Percentiles rank a stretch among this genome's conserved stretches.
phyloP scores from a whole-genome alignment of 139 green algal species.

The Limnomonas spitsbergensis region DNA sequence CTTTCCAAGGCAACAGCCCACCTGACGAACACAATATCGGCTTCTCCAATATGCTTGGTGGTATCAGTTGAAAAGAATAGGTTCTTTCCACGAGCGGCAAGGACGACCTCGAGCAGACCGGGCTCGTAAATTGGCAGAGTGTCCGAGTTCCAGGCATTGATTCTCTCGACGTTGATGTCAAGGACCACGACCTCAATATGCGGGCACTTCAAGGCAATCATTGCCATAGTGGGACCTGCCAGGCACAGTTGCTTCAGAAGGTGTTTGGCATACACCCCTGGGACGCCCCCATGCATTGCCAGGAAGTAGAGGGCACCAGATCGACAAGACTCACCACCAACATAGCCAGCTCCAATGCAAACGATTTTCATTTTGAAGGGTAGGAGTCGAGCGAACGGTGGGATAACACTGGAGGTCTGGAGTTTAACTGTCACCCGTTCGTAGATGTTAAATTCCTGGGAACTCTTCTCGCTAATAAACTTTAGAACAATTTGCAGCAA shows the following conservation, averaged over 20 bases:
- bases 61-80: no score
- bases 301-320: neutral
- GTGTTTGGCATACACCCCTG: neutral
- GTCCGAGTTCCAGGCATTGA: constrained; percentile 91
- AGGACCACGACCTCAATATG: constrained; percentile 87
- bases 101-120: constrained; percentile 90
- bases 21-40: constrained; percentile 96
- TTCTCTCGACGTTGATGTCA: constrained; percentile 61
- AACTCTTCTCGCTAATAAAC: no score
- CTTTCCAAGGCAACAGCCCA: no score
- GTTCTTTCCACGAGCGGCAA: constrained; percentile 76
- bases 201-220: no score
- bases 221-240: constrained; percentile 77
- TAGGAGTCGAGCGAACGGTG: no score
- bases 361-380: constrained; percentile 63
- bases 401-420: no score
- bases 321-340: constrained; percentile 74
- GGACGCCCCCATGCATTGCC: neutral
- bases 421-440: no score
- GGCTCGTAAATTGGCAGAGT: no score
- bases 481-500: no score
- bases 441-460: no score
- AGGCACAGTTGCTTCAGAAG: neutral
- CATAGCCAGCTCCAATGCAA: no score
- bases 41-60: no score